Conservation (phyloP, 2,329 filamentous ascomycete genomes). For the Apiospora marii region DNA sequence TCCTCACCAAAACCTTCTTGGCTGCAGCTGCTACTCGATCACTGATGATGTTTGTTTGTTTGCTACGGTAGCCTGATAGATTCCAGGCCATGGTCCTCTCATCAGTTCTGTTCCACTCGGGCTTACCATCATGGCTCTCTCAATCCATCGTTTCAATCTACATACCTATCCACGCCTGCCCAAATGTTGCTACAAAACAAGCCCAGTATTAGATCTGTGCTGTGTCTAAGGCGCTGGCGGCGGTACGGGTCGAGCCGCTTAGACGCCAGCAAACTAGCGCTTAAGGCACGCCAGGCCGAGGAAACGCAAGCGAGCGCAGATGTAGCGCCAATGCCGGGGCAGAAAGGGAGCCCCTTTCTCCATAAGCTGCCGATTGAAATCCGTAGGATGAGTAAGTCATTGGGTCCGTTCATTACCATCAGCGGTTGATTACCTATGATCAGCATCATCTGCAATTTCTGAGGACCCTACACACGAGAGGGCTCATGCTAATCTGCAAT, state of each 20-base stretch:
- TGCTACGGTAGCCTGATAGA: background rate
- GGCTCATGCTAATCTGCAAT: background rate
- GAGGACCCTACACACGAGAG: background rate
- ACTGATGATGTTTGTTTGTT: background rate
- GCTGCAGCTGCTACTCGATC: background rate
- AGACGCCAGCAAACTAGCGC: background rate
- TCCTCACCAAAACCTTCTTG: background rate
- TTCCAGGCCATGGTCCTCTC: background rate
- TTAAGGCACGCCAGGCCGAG: background rate
- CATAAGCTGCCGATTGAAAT: conserved; percentile 24
- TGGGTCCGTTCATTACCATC: background rate
- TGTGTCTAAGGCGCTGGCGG: background rate
- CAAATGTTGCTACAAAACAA: background rate
- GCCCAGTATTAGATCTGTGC: background rate
- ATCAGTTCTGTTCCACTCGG: background rate
- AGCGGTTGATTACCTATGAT: background rate
- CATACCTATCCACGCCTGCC: background rate
- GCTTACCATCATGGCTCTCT: background rate
- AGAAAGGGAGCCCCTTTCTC: conserved; percentile 25
- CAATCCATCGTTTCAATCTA: background rate
- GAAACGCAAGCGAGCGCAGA: background rate
- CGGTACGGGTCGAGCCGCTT: background rate
- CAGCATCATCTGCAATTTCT: background rate
- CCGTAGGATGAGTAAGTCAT: conserved; percentile 9
- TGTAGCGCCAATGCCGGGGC: conserved; percentile 29